Conservation (phyloP, 495 filamentous ascomycete species). For the Aspergillus haitiensis region DNA sequence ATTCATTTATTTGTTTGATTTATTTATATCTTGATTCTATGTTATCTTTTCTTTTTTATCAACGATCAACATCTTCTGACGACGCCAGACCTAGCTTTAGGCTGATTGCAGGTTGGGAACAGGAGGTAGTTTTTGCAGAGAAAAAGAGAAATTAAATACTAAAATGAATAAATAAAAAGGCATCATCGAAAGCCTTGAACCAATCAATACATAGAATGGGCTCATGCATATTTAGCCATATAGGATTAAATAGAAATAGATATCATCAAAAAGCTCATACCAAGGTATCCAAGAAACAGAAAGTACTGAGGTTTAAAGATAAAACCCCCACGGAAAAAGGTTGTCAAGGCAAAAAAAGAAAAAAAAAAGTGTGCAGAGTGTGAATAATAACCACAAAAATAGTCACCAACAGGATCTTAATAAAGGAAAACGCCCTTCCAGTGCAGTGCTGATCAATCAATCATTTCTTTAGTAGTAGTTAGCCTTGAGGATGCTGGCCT, state of each 20-base stretch:
- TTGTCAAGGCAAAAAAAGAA: slow-evolving; percentile 2
- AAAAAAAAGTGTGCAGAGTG: slow-evolving; percentile 2
- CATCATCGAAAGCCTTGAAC: too few relatives aligned
- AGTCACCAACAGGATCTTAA: slow-evolving; percentile 1
- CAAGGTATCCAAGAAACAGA: slow-evolving; percentile 21
- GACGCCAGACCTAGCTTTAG: too few relatives aligned
- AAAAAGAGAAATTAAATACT: too few relatives aligned
- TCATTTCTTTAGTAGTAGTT: slow-evolving; percentile 13
- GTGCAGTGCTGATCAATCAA: slow-evolving; percentile 26
- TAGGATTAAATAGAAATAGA: neutral
- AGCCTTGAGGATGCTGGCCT: slow-evolving; percentile 4
- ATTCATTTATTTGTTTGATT: too few relatives aligned
- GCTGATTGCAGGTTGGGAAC: too few relatives aligned
- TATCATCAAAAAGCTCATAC: slow-evolving; percentile 3
- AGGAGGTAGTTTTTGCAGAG: too few relatives aligned
- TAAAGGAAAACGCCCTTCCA: slow-evolving; percentile 23
- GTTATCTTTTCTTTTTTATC: too few relatives aligned
- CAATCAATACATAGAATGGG: too few relatives aligned
- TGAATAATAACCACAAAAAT: slow-evolving; percentile 6
- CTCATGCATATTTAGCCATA: neutral
- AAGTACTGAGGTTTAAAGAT: neutral
- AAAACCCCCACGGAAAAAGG: slow-evolving; percentile 1
- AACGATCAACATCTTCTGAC: too few relatives aligned
- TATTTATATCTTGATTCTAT: too few relatives aligned
- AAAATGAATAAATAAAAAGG: too few relatives aligned